A percentile compares a stretch with the other conserved stretches of the same genome.
These are phyloP conservation scores for Aspergillus sclerotioniger DNA, from an alignment of 495 filamentous ascomycete genomes.

Conservation along the genomic window DNA sequence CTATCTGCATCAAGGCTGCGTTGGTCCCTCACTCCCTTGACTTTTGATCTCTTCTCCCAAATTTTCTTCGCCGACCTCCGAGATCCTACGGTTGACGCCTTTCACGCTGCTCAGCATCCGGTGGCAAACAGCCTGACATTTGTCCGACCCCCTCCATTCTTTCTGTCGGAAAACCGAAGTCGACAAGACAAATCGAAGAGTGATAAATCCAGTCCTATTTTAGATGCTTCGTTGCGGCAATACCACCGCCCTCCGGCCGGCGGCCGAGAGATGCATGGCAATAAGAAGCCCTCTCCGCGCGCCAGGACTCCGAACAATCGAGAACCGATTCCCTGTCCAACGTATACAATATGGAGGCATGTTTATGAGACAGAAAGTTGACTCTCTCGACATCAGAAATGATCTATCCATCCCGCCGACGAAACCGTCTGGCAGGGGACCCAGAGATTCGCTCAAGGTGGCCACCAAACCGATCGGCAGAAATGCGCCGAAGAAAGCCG, in stretches of 20 bases:
- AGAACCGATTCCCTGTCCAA: background rate
- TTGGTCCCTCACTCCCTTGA: too few relatives aligned
- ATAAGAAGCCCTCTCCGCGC: slow-evolving; percentile 10
- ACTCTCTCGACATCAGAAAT: too few relatives aligned
- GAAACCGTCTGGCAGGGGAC: too few relatives aligned
- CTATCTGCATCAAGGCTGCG: too few relatives aligned
- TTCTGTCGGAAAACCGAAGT: too few relatives aligned
- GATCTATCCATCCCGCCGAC: too few relatives aligned
- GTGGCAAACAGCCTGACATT: background rate
- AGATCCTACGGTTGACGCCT: background rate
- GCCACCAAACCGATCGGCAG: too few relatives aligned
- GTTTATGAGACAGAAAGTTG: background rate
- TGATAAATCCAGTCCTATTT: background rate
- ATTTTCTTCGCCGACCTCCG: slow-evolving; percentile 1
- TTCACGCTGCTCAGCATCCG: background rate
- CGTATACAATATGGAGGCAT: background rate
- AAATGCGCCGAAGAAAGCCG: too few relatives aligned
- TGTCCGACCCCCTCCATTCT: too few relatives aligned
- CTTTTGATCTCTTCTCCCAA: background rate
- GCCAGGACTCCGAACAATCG: slow-evolving; percentile 8
- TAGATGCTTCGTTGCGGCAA: slow-evolving; percentile 28
- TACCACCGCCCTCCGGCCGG: slow-evolving; percentile 19
- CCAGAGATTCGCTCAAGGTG: too few relatives aligned
- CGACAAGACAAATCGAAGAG: background rate
- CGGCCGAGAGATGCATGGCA: slow-evolving; percentile 10